Evolutionary conservation across 768 basidiomycete species (phyloP), one percentile per base, ranked within the genome.

Genomic region (Terana coerulea): DNA sequence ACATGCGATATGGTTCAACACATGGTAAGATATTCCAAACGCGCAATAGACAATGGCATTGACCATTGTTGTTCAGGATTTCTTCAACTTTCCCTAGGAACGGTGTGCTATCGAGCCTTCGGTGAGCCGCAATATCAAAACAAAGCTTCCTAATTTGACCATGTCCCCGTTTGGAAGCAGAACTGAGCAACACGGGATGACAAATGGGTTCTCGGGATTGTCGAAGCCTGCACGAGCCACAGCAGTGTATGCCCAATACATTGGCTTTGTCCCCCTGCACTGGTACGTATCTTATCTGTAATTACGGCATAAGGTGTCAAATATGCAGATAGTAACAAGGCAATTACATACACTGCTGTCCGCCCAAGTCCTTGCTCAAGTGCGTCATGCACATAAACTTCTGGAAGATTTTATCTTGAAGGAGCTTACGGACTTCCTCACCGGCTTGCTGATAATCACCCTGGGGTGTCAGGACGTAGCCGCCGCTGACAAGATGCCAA

Each of bases 401-500:
- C 6, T 7, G 17, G 22, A 51, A 51, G 19, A 22, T 9, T 15
- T 12, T 15, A 26, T 51, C 49, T 3, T 31, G 11, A 10, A 28
- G 22, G 14, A 51, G 31, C 5, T 8, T 5, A 15, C 19, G 49
- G 21, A 51, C 49, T 17, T 12, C 5, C 12, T 15, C 3, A 7
- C 49, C 49, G 5, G 49, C 39, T 43, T 51, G 49, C 6, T 40
- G 35, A 19, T 12, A 30, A 2, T 3, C 17, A 7, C 15, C 28
- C 4, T 22, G 40, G 2, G 21, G 26, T n/a, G 5, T 31, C 5
- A 7, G 17, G 15, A 52, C n/a, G 24, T 35, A 52, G 3, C 51
- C 51, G 19, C 51, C 51, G 37, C 51, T 61, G 7, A 61, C 31
- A 3, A 64, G 52, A 52, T 66, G 65, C 4, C 61, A 49, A 3